Percentiles rank a stretch among this genome's conserved stretches.
These are phyloP conservation scores for Juncus effusus DNA, from an alignment of 176 grass and related monocot species.

Conservation along the genomic window DNA sequence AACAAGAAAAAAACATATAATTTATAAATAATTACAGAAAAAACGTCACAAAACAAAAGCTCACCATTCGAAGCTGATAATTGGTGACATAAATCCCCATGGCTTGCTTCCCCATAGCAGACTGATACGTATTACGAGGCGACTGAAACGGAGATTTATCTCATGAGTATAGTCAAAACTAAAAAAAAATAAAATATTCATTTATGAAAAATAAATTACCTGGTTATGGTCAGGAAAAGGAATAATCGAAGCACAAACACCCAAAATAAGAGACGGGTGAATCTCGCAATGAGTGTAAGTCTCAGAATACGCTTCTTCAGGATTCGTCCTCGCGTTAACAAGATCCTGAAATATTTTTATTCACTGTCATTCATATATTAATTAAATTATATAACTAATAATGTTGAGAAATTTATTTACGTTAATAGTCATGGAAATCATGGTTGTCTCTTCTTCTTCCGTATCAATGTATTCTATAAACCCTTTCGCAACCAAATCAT, in stretches of 20 bases:
- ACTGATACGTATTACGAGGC: conserved; percentile 99
- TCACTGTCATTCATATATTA: conserved; percentile 19
- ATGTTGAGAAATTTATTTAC: conserved; percentile 43
- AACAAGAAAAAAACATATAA: conserved; percentile 24
- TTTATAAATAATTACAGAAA: conserved; percentile 13
- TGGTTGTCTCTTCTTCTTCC: conserved; percentile 94
- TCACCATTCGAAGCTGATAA: conserved; percentile 95
- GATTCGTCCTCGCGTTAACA: conserved; percentile 55
- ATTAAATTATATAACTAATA: conserved; percentile 22
- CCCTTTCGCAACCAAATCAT: conserved; percentile 90
- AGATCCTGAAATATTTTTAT: conserved; percentile 69
- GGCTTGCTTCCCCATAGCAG: conserved; percentile 99
- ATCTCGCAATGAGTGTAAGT: conserved; percentile 98
- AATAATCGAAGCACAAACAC: conserved; percentile 97
- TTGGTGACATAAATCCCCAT: conserved; percentile 99
- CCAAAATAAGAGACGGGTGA: conserved; percentile 93
- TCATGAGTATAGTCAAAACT: conserved; percentile 20
- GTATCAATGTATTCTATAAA: conserved; percentile 97
- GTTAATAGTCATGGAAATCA: conserved; percentile 98
- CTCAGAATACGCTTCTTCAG: conserved; percentile 68
- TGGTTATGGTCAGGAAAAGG: conserved; percentile 99
- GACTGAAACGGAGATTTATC: conserved; percentile 50
- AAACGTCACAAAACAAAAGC: conserved; percentile 19
- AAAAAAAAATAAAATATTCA: conserved; percentile 6
- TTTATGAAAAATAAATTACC: conserved; percentile 40